Evolutionary conservation across 2,329 filamentous ascomycete species (phyloP).

Genomic region (Beauveria caledonica): DNA sequence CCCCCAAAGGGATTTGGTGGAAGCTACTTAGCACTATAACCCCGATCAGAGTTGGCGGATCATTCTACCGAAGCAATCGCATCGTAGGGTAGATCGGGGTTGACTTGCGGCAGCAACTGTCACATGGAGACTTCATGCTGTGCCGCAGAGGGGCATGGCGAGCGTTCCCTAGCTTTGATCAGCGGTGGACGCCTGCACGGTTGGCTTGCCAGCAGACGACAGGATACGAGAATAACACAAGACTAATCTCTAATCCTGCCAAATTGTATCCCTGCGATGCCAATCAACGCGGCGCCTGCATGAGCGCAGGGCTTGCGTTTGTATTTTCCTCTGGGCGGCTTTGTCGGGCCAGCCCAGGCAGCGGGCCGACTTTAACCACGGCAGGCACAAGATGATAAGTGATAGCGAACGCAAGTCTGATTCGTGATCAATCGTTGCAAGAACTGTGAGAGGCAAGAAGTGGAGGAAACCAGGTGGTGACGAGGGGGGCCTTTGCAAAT

Average conservation of each 20-base stretch:
- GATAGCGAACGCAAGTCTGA: background rate
- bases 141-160: constrained; percentile 1
- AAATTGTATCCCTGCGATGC: no score
- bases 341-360: background rate
- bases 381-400: background rate
- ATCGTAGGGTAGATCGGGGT: no score
- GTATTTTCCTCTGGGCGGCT: background rate
- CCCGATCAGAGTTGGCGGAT: no score
- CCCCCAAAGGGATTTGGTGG: no score
- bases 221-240: background rate
- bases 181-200: background rate
- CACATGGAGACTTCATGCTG: no score
- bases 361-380: background rate
- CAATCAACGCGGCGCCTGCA: background rate
- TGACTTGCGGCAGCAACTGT: no score
- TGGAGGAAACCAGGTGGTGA: background rate
- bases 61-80: no score
- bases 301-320: background rate
- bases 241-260: no score
- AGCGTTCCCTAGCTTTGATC: background rate
- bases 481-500: background rate
- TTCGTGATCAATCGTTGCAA: background rate
- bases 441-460: background rate
- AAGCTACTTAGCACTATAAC: no score
- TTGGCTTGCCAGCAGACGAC: background rate